Base-by-base conservation (phyloP, 2,329 filamentous ascomycete genomes). In the Ascochyta clinopodiicola region DNA sequence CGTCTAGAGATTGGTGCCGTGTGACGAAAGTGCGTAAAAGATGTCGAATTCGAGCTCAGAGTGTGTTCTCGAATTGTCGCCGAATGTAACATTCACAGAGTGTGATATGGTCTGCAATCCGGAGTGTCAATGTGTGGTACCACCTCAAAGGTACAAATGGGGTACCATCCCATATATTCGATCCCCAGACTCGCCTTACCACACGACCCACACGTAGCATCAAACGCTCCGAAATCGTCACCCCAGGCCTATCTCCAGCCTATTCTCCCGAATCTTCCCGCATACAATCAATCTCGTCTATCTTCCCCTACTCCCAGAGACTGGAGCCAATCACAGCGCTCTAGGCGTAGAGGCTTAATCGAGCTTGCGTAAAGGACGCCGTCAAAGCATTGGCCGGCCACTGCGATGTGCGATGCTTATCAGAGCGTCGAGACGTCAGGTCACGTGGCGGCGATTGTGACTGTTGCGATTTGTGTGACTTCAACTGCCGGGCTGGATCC, bases 321-420 rank as follows among this genome's bases (percentile, higher is more conserved):
- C 52, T 51, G 46, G 42, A 51, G 13, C 52, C 52, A 56, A 56
- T 56, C 52, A 56, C 52, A 56, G 46, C 32, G 36, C 27, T 38
- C 46, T 47, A 15, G 46, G 52, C 52, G 46, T 51, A 51, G 21
- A 44, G 27, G 42, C 37, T 56, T 43, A n/a, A 25, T 38, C 42
- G 42, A 56, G 43, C 43, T 51, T 56, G 51, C 52, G 52, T 51
- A 56, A 56, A 36, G 25, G n/a, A 42, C 35, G 17, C n/a, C 47
- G 52, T 56, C 52, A 56, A 17, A 38, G 27, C 31, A 51, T 25
- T 44, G 46, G 52, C 42, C 37, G 46, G 31, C 52, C 52, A 56
- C 40, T 56, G 43, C 43, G 42, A 43, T 29, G 37, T 34, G 31
- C 42, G 13, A 51, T 51, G 46, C 52, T 56, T 56, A 56, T 56